Percentiles rank a stretch among this genome's conserved stretches.
Conservation (phyloP, 495 filamentous ascomycete species). For the Pyrenula massariospora region DNA sequence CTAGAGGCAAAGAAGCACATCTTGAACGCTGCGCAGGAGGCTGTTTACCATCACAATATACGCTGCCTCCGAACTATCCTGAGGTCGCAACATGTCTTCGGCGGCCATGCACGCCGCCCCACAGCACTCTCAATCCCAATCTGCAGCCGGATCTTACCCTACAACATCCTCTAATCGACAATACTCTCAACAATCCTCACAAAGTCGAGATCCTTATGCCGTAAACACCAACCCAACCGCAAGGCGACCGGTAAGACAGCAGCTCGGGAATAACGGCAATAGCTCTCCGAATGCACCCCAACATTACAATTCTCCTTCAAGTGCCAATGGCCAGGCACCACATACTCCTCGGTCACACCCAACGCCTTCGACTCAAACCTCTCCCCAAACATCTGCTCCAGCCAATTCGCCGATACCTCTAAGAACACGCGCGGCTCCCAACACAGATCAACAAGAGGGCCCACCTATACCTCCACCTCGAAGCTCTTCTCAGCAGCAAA, state of each 20-base stretch:
- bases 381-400: conserved; percentile 16
- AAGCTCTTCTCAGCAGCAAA: conserved; percentile 45
- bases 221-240: conserved; percentile 27
- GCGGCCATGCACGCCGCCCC: conserved; percentile 43
- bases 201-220: conserved; percentile 15
- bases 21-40: not conserved
- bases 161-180: conserved; percentile 31
- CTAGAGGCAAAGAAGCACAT: not conserved
- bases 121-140: conserved; percentile 35
- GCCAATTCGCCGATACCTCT: conserved; percentile 21
- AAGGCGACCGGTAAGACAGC: conserved; percentile 33
- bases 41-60: not conserved
- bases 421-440: conserved; percentile 23
- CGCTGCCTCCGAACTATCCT: not conserved
- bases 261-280: conserved; percentile 10
- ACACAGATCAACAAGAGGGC: conserved; percentile 18
- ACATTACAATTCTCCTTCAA: conserved; percentile 21
- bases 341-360: conserved; percentile 22
- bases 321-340: not conserved
- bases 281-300: conserved; percentile 30
- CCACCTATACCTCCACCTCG: conserved; percentile 45
- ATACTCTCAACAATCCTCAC: conserved; percentile 24
- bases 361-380: conserved; percentile 25
- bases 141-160: conserved; percentile 32
- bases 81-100: conserved; percentile 33